These are phyloP conservation scores for Talaromyces sp. DNA, from an alignment of 2,329 filamentous ascomycete species.

Conservation along the genomic window DNA sequence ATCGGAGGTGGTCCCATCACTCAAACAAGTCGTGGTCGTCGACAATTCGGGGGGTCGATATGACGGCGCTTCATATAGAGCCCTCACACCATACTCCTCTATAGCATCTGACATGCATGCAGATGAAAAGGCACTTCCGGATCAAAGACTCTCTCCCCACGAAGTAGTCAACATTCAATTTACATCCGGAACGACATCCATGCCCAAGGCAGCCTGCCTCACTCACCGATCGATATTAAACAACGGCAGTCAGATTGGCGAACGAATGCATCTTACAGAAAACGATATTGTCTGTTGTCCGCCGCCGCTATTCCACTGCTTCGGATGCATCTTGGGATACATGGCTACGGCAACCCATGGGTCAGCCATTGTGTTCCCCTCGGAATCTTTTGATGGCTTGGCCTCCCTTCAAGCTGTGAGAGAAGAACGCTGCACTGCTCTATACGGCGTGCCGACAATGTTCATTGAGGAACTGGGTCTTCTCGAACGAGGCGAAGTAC, in stretches of 20 bases:
- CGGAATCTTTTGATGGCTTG: slow-evolving; percentile 77
- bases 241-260: slow-evolving; percentile 80
- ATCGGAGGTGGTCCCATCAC: slow-evolving; percentile 61
- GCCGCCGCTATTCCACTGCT: slow-evolving; percentile 64
- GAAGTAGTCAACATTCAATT: slow-evolving; percentile 95
- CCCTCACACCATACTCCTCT: slow-evolving; percentile 48
- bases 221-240: slow-evolving; percentile 85
- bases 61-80: slow-evolving; percentile 41
- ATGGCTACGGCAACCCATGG: slow-evolving; percentile 88
- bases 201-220: slow-evolving; percentile 87
- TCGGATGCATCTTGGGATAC: slow-evolving; percentile 87
- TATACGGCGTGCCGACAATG: slow-evolving; percentile 95
- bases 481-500: slow-evolving; percentile 52
- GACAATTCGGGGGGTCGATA: slow-evolving; percentile 66
- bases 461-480: slow-evolving; percentile 83
- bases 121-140: slow-evolving; percentile 41
- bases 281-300: slow-evolving; percentile 66
- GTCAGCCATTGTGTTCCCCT: slow-evolving; percentile 76
- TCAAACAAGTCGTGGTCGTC: slow-evolving; percentile 69
- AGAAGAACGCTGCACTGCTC: slow-evolving; percentile 60
- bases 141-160: slow-evolving; percentile 50
- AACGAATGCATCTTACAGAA: slow-evolving; percentile 74
- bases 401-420: slow-evolving; percentile 65
- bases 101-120: slow-evolving; percentile 42
- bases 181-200: slow-evolving; percentile 88